Conservation (phyloP, 1,284 basidiomycete species). For the Lignosus rhinocerotis region DNA sequence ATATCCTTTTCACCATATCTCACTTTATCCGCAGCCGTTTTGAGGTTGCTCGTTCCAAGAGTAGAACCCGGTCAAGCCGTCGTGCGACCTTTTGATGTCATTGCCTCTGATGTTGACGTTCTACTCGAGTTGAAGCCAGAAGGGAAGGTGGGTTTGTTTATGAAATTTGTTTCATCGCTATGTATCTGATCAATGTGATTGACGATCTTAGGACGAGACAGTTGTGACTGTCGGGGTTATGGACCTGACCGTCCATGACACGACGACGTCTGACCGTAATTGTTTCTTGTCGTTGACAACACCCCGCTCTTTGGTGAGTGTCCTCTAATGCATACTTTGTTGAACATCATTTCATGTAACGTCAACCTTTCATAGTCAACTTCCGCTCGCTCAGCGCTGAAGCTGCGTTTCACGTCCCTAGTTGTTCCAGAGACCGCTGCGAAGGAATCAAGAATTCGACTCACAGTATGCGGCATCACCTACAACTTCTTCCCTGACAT, state of each 20-base stretch:
- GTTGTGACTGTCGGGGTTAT: slow-evolving; percentile 62
- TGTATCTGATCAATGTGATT: not conserved
- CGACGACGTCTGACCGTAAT: slow-evolving; percentile 35
- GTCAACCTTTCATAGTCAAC: slow-evolving; percentile 38
- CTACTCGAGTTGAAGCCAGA: slow-evolving; percentile 69
- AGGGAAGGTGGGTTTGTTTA: slow-evolving; percentile 53
- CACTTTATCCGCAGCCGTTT: slow-evolving; percentile 34
- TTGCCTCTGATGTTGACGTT: slow-evolving; percentile 63
- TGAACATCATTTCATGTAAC: not conserved
- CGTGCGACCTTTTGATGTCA: slow-evolving; percentile 55
- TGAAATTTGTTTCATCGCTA: not conserved
- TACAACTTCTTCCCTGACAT: slow-evolving; percentile 66
- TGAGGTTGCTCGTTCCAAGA: slow-evolving; percentile 47
- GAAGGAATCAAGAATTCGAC: slow-evolving; percentile 79
- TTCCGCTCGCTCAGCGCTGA: slow-evolving; percentile 54
- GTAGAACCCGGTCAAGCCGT: slow-evolving; percentile 20
- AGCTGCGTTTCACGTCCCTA: slow-evolving; percentile 69
- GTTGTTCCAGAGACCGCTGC: slow-evolving; percentile 63
- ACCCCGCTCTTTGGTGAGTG: slow-evolving; percentile 55
- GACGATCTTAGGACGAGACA: slow-evolving; percentile 60
- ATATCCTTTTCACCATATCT: not conserved
- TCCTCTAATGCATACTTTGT: too few relatives aligned
- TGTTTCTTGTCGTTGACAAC: slow-evolving; percentile 52
- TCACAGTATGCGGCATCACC: slow-evolving; percentile 68
- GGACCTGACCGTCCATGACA: slow-evolving; percentile 59